These are phyloP conservation scores for Lactarius sp. DNA, from an alignment of 768 basidiomycete genomes.

Conservation along the genomic window DNA sequence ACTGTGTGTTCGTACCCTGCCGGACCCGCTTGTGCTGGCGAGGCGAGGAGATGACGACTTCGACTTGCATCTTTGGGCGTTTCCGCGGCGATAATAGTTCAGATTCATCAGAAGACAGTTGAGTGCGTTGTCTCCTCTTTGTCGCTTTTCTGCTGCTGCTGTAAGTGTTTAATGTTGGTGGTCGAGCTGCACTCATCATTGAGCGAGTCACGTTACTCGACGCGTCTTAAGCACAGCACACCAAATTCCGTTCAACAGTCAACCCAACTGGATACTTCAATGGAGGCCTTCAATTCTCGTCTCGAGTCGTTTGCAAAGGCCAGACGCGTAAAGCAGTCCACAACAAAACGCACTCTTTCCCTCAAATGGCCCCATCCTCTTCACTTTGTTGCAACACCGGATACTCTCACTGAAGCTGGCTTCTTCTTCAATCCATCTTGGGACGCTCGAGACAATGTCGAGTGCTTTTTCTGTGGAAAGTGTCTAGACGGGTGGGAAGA, in stretches of 20 bases:
- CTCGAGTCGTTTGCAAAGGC: conserved; percentile 65
- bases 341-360: conserved; percentile 40
- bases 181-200: conserved; percentile 9
- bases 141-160: neutral
- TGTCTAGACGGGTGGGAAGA: conserved; percentile 80
- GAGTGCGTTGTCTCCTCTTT: conserved; percentile 10
- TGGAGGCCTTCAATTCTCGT: conserved; percentile 33
- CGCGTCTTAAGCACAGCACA: neutral
- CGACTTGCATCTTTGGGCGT: conserved; percentile 27
- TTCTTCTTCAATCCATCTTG: conserved; percentile 76
- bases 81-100: conserved; percentile 30
- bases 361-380: conserved; percentile 75
- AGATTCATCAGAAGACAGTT: conserved; percentile 8
- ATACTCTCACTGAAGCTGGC: conserved; percentile 78
- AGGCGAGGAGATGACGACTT: conserved; percentile 22
- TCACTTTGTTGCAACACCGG: conserved; percentile 62
- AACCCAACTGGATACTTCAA: neutral
- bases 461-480: conserved; percentile 82
- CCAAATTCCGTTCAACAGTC: too few relatives aligned
- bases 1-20: neutral
- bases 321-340: conserved; percentile 52
- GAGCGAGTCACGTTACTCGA: conserved; percentile 14
- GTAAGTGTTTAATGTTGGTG: conserved; percentile 9
- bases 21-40: neutral
- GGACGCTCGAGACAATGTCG: conserved; percentile 67